These are phyloP conservation scores for Didymella keratinophila DNA, from an alignment of 2,329 filamentous ascomycete genomes.

Conservation along the genomic window DNA sequence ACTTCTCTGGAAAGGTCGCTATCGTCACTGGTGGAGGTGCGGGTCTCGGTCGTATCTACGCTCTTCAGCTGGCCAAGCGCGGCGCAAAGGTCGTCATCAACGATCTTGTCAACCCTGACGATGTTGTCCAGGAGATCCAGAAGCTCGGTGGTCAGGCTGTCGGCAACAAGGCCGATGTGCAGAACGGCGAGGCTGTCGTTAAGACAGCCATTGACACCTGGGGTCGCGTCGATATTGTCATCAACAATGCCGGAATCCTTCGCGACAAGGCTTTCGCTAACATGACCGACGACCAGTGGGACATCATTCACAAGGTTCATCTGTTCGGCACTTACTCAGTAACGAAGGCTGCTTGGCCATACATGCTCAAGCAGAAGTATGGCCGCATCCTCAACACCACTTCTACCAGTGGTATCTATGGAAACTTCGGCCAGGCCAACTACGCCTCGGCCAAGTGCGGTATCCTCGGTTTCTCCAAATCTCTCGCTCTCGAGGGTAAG, in stretches of 20 bases:
- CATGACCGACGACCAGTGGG: slow-evolving; percentile 95
- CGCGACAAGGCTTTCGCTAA: slow-evolving; percentile 97
- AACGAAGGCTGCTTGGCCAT: slow-evolving; percentile 96
- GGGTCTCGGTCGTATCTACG: slow-evolving; percentile 87
- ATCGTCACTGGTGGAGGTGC: slow-evolving; percentile 49
- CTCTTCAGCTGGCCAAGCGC: slow-evolving; percentile 82
- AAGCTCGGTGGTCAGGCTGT: slow-evolving; percentile 87
- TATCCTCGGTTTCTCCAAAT: slow-evolving; percentile 94
- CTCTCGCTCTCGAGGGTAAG: slow-evolving; percentile 87
- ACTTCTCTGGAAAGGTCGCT: slow-evolving; percentile 51
- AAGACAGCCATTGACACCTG: slow-evolving; percentile 93
- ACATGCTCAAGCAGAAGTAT: slow-evolving; percentile 98
- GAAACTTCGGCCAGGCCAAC: slow-evolving; percentile 98
- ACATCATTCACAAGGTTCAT: slow-evolving; percentile 91
- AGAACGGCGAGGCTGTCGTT: slow-evolving; percentile 89
- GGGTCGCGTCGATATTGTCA: slow-evolving; percentile 89
- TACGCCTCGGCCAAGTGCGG: slow-evolving; percentile 77
- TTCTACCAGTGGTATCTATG: slow-evolving; percentile 96
- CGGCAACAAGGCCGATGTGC: slow-evolving; percentile 90
- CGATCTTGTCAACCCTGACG: slow-evolving; percentile 91
- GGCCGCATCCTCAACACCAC: slow-evolving; percentile 97
- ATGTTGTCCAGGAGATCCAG: slow-evolving; percentile 90
- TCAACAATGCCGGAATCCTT: slow-evolving; percentile 98
- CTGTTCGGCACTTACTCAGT: slow-evolving; percentile 94
- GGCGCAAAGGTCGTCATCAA: slow-evolving; percentile 92